Evolutionary conservation across 345 rosid genomes (phyloP), one percentile per base, ranked within the genome.

Genomic region (Acer negundo): DNA sequence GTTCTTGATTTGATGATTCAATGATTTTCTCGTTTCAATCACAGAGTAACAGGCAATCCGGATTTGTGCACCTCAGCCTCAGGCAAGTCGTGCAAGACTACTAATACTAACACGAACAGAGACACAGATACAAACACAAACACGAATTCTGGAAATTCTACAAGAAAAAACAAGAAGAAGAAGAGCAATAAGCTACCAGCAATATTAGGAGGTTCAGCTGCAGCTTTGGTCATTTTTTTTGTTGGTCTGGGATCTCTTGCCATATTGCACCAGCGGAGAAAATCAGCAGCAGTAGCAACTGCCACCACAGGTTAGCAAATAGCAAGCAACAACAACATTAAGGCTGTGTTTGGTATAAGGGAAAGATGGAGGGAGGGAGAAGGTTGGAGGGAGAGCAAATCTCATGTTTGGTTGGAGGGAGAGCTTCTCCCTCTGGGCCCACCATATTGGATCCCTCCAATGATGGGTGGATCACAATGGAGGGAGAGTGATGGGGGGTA

Each of bases 11-110:
- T 59, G 58, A 59, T 42, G 10, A 19, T 58, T 49, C 42, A 61
- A 0, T 62, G 7, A 46, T 26, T 26, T 35, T 47, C 17, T 8
- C 6, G 72, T 47, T 13, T 70, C 67, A 42, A 6, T 19, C 75
- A 20, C 26, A 81, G 85, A 20, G 74, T 77, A 51, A 71, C 85
- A 20, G 87, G 81, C 9, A 86, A 86, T 73, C 76, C 83, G 10
- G 70, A 62, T 16, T 70, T 85, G 68, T 84, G 90, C 10, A 70
- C 19, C 42, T 72, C 82, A 4, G 79, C 19, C 42, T 72, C 82
- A 4, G 79, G 84, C 55, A 66, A 84, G 44, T 59, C 63, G 22
- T 59, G 63, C 63, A 59, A 59, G 12, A 59, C 63, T 15, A 53
- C n/a, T 16, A 16, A 16, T 16, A 51, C 56, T 3, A 53, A 53